Evolutionary conservation across 768 basidiomycete genomes (phyloP).

Genomic region (Leccinellum albellum): DNA sequence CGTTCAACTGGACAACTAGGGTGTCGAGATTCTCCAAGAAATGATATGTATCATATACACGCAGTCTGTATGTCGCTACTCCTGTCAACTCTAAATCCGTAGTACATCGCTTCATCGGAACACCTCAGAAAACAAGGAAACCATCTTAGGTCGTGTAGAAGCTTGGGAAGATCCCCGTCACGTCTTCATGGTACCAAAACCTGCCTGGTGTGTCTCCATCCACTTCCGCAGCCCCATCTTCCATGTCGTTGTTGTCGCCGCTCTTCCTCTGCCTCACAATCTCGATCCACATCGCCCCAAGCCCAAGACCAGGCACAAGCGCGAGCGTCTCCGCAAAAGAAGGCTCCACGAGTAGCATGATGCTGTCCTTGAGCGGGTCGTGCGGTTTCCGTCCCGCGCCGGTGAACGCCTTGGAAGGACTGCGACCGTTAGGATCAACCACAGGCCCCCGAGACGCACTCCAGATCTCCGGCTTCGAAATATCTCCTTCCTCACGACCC

Average conservation of each 20-base stretch:
- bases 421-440: conserved; percentile 22
- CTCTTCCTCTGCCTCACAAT: conserved; percentile 40
- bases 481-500: conserved; percentile 40
- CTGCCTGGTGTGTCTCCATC: conserved; percentile 4
- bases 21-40: not conserved
- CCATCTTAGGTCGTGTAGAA: conserved; percentile 36
- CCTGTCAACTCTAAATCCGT: not conserved
- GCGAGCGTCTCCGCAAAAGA: conserved; percentile 38
- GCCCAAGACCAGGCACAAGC: conserved; percentile 48
- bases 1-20: not conserved
- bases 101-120: not conserved
- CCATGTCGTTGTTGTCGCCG: not conserved
- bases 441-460: conserved; percentile 36
- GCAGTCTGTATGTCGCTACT: too few species aligned
- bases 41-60: not conserved
- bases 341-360: conserved; percentile 55
- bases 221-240: conserved; percentile 4
- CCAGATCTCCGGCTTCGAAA: conserved; percentile 35
- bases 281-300: conserved; percentile 69
- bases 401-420: conserved; percentile 6
- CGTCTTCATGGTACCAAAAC: conserved; percentile 61
- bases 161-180: conserved; percentile 51
- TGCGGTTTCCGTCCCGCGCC: conserved; percentile 32
- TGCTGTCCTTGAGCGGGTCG: conserved; percentile 53
- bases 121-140: not conserved